Evolutionary conservation across 2,329 filamentous ascomycete genomes (phyloP).

Genomic region (Chrysosporium keratinophilum): DNA sequence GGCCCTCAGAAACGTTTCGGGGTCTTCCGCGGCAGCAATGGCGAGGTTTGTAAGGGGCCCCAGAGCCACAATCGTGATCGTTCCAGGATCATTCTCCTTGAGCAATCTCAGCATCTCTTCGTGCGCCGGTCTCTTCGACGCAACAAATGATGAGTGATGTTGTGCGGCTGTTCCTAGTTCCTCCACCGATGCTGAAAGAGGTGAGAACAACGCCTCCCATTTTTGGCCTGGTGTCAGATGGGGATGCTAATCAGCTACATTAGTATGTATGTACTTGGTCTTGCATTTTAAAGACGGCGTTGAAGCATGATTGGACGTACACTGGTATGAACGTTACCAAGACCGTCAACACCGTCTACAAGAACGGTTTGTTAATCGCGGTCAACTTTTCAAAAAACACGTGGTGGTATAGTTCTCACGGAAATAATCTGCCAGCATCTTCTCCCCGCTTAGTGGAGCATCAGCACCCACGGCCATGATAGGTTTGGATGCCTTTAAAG

Average conservation of each 20-base stretch:
- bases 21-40: conserved; percentile 74
- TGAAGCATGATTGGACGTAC: conserved; percentile 22
- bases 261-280: background rate
- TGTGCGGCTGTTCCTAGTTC: conserved; percentile 35
- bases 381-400: background rate
- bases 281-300: background rate
- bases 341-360: conserved; percentile 62
- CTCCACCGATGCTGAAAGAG: conserved; percentile 36
- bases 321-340: conserved; percentile 59
- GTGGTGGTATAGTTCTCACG: conserved; percentile 46
- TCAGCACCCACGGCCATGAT: conserved; percentile 79
- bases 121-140: conserved; percentile 63
- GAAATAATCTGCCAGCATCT: conserved; percentile 74
- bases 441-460: conserved; percentile 72
- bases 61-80: conserved; percentile 79
- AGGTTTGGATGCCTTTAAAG: conserved; percentile 62
- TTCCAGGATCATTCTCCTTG: conserved; percentile 67
- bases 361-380: conserved; percentile 3
- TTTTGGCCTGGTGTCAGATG: conserved; percentile 64
- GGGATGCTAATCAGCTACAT: conserved; percentile 45
- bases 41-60: conserved; percentile 92
- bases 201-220: conserved; percentile 60
- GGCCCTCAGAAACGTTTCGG: conserved; percentile 75
- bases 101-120: conserved; percentile 84
- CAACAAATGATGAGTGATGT: conserved; percentile 53